Evolutionary conservation across 441 rosid species (phyloP), one percentile per base, ranked within the genome.

Genomic region (Aquilaria agallochum): DNA sequence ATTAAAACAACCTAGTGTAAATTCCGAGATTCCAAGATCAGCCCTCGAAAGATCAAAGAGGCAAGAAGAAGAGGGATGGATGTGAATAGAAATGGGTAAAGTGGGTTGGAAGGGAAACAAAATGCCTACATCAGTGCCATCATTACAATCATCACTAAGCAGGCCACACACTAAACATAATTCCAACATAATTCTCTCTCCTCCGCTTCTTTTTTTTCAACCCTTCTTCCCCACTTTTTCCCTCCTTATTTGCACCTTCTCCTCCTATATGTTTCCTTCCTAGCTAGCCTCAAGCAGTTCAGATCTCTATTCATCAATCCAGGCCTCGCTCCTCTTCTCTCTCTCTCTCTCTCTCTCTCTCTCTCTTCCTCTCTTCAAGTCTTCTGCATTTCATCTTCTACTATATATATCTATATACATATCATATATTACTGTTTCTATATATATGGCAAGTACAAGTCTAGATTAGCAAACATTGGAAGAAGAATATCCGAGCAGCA

Each of bases 71-170:
- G 27, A 20, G 27, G 27, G 27, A 1, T 20, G 27, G 27, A 20
- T 20, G 27, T 20, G 27, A 20, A 20, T 20, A 20, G 27, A 20
- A 20, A 20, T 20, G 27, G 27, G 27, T 20, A 20, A 20, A 20
- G 27, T 20, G 27, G 27, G 1, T 20, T 20, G 27, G 27, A 20
- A 20, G 27, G 27, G 27, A 20, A 20, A 20, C 27, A 20, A 20
- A 20, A 20, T 20, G 27, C 27, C 27, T 20, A 20, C 27, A 20
- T 20, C 27, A 3, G 6, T 36, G 46, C 32, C 80, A 87, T 90
- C 85, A 86, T 88, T 82, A 76, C 90, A 63, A 75, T 60, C 72
- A 68, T 76, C 81, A 75, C 86, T 83, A 62, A 57, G 65, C 64
- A 72, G 59, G 72, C 79, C 80, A 68, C 79, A 68, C 59, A 69